Evolutionary conservation across 2,329 filamentous ascomycete species (phyloP), one percentile per base, ranked within the genome.

Genomic region (Pseudogymnoascus sp.): DNA sequence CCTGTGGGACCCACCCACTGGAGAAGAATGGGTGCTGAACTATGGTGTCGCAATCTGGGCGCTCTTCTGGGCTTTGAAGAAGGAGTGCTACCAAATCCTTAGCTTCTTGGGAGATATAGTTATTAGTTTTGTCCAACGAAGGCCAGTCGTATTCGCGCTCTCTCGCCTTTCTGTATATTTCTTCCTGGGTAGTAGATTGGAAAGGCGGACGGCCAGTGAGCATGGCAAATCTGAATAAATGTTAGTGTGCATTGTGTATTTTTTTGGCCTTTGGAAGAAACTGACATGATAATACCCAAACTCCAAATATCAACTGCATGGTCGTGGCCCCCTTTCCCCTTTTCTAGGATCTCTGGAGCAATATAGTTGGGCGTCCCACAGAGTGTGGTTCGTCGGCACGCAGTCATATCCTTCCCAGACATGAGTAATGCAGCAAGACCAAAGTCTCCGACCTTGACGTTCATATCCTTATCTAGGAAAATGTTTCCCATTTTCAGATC

Each of bases 301-400:
- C 92, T 96, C 95, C 95, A 99, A 60, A 99, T 89, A 71, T 99
- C 94, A 3, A 99, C 94, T 78, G 95, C 96, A 71, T 97, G 92
- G 66, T 96, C 94, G 71, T 99, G 94, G 0, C 94, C 94, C 68
- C 92, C 90, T 70, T 90, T 94, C 33, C 88, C 90, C 77, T 94
- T 96, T 70, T 96, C 90, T 58, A 99, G 75, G 63, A 99, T 96
- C 70, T 99, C 94, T 0, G 94, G 94, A 0, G 94, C 94, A 67
- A 99, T 96, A 72, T 99, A 99, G 73, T 99, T 99, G 1, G 94
- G 94, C 3, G 94, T 99, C 61, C 94, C 94, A 67, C 94, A 99
- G 62, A 99, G 83, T 5, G 94, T 99, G 23, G 90, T 96, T 68
- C 95, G 83, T 64, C 94, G 84, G 62, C 66, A 79, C 76, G 83